These are phyloP conservation scores for Thalia dealbata DNA, from an alignment of 176 grass and related monocot species.

Conservation along the genomic window DNA sequence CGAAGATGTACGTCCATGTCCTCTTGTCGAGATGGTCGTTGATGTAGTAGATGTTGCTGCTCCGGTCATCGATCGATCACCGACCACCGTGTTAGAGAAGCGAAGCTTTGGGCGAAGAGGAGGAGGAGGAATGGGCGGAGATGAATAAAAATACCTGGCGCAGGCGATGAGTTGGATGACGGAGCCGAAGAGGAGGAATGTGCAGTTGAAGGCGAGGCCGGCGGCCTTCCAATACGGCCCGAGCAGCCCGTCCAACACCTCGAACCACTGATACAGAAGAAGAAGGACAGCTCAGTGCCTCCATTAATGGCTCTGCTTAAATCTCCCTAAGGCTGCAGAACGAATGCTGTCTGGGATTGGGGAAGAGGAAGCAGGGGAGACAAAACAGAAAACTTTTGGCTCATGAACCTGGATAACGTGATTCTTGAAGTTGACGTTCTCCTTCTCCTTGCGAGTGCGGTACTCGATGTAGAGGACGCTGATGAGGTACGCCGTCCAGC, in stretches of 20 bases:
- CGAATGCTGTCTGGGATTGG: no score
- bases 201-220: constrained; percentile 13
- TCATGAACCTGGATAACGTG: constrained; percentile 6
- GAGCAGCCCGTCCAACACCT: constrained; percentile 7
- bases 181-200: constrained; percentile 11
- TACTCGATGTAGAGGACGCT: constrained; percentile 11
- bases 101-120: not conserved
- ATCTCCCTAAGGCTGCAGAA: no score
- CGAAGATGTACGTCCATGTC: constrained; percentile 10
- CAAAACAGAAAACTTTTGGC: not conserved
- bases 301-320: no score
- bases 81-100: not conserved
- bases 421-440: constrained; percentile 7
- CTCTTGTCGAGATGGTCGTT: constrained; percentile 8
- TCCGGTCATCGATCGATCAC: not conserved
- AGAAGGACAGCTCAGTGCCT: no score
- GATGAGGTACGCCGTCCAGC: constrained; percentile 17
- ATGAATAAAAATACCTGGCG: not conserved
- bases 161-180: constrained; percentile 12
- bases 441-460: constrained; percentile 1
- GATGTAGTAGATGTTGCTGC: constrained; percentile 10
- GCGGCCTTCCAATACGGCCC: constrained; percentile 3
- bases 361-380: not conserved
- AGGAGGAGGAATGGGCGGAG: not conserved
- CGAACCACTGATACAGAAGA: not conserved